These are phyloP conservation scores for Alternaria dauci DNA, from an alignment of 2,329 filamentous ascomycete species.

Conservation along the genomic window DNA sequence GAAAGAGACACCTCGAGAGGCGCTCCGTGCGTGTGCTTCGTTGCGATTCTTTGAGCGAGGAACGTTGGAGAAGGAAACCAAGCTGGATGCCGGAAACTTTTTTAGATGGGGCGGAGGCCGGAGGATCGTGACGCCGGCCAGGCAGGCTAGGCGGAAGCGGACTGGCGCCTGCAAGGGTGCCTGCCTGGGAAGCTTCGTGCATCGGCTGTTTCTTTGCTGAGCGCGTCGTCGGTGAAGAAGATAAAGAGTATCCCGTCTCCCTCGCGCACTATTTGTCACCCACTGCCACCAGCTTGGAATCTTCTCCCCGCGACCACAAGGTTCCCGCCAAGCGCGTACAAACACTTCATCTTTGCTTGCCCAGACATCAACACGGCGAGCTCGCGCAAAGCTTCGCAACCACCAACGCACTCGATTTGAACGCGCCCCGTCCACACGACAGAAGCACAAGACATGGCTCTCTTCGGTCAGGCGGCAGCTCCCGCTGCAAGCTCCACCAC, in stretches of 20 bases:
- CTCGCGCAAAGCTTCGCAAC: constrained; percentile 36
- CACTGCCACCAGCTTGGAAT: not conserved
- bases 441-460: constrained; percentile 60
- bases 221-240: constrained; percentile 24
- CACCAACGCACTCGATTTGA: constrained; percentile 8
- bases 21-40: constrained; percentile 93
- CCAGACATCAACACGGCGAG: constrained; percentile 12
- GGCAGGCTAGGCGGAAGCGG: constrained; percentile 40
- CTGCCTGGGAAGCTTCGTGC: constrained; percentile 40
- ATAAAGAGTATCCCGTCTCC: constrained; percentile 20
- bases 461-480: constrained; percentile 65
- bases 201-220: constrained; percentile 29
- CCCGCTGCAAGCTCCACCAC: constrained; percentile 73
- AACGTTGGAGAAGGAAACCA: constrained; percentile 64
- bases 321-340: constrained; percentile 13
- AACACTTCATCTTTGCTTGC: constrained; percentile 3
- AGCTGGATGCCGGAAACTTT: constrained; percentile 28
- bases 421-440: constrained; percentile 14
- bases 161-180: constrained; percentile 40
- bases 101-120: constrained; percentile 26
- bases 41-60: constrained; percentile 99
- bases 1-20: constrained; percentile 46
- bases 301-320: not conserved
- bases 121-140: constrained; percentile 29
- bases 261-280: constrained; percentile 5